phyloP scores from a whole-genome alignment of 2,329 filamentous ascomycete species.

The Pyrenophora tritici-repentis region DNA sequence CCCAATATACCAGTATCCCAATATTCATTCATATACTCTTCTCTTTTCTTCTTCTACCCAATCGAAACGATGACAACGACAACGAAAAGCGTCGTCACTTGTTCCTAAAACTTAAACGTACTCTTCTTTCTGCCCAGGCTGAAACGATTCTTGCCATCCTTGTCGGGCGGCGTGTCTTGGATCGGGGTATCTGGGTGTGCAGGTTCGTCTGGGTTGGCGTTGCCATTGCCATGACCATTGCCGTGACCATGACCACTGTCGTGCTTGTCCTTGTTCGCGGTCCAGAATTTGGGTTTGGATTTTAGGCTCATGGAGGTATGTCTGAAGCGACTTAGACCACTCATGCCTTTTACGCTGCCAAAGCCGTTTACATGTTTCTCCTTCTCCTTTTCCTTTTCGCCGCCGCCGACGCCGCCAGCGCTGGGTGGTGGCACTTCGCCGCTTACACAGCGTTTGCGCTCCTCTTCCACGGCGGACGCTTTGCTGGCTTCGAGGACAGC shows the following conservation, averaged over 20 bases:
- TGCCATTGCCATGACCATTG: constrained; percentile 17
- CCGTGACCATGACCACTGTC: constrained; percentile 20
- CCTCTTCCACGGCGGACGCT: constrained; percentile 60
- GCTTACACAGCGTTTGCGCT: constrained; percentile 26
- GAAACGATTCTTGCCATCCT: constrained; percentile 69
- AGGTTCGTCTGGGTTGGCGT: constrained; percentile 26
- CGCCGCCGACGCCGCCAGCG: not conserved
- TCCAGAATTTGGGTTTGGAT: constrained; percentile 73
- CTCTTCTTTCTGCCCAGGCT: constrained; percentile 75
- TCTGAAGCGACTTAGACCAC: constrained; percentile 67
- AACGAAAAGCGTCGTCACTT: no score
- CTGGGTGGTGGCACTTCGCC: constrained; percentile 14
- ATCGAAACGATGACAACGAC: no score
- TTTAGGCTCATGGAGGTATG: constrained; percentile 79
- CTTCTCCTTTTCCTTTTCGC: not conserved
- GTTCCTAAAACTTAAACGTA: constrained; percentile 46
- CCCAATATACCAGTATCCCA: no score
- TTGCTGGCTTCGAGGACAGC: constrained; percentile 70
- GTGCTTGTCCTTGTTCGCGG: constrained; percentile 50
- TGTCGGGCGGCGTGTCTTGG: constrained; percentile 54
- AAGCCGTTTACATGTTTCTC: constrained; percentile 44
- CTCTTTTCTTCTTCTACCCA: no score
- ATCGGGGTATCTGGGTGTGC: constrained; percentile 27
- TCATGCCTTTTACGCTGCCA: constrained; percentile 39
- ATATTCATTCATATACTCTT: no score